Evolutionary conservation across 129 eudicot genomes (phyloP).

Genomic region (Lonicera japonica): DNA sequence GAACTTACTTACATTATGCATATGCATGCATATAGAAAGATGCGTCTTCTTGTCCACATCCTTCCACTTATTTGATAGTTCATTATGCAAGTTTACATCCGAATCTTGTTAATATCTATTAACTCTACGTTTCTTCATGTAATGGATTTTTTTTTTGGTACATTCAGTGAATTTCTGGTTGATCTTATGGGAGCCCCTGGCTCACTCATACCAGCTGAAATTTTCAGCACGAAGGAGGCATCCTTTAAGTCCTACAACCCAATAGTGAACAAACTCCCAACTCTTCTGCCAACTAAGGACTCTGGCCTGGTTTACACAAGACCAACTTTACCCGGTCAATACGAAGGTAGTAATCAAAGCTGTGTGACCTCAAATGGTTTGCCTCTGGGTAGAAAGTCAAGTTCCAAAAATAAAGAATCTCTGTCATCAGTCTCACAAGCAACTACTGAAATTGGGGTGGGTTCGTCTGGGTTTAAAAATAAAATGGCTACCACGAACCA

Average conservation of each 20-base stretch:
- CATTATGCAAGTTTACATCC: neutral
- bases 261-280: constrained; percentile 42
- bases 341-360: constrained; percentile 24
- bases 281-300: constrained; percentile 32
- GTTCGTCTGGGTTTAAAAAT: constrained; percentile 39
- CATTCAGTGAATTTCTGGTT: constrained; percentile 84
- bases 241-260: constrained; percentile 54
- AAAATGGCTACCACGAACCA: constrained; percentile 39
- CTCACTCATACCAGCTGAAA: constrained; percentile 82
- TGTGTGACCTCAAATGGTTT: constrained; percentile 18
- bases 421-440: constrained; percentile 31
- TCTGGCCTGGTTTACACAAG: constrained; percentile 22
- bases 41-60: neutral
- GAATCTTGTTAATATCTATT: neutral
- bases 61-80: no score
- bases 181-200: constrained; percentile 99
- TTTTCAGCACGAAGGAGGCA: constrained; percentile 56
- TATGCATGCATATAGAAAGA: neutral
- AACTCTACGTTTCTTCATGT: constrained; percentile 15
- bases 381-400: constrained; percentile 16
- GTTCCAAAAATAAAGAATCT: constrained; percentile 34
- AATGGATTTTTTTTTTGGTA: constrained; percentile 23
- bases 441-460: constrained; percentile 36
- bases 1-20: neutral
- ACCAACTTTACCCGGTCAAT: constrained; percentile 13